A percentile compares a stretch with the other conserved stretches of the same genome.
These are phyloP conservation scores for Canna indica DNA, from an alignment of 176 grass and related monocot genomes.

Conservation along the genomic window DNA sequence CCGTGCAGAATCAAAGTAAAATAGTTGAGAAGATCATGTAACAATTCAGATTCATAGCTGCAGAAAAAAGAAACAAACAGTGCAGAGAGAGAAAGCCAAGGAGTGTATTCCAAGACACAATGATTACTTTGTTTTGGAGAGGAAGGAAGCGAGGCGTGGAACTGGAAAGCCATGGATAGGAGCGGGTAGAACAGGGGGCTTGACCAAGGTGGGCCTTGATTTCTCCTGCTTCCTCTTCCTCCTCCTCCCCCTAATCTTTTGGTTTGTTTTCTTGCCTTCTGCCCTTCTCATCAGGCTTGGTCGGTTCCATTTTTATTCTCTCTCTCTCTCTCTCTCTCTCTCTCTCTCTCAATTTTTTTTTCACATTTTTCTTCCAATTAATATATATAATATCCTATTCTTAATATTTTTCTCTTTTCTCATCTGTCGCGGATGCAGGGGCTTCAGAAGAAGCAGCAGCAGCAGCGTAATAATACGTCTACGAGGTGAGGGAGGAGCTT, in stretches of 20 bases:
- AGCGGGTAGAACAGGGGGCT: constrained; percentile 49
- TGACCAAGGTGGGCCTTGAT: constrained; percentile 57
- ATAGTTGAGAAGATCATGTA: no score
- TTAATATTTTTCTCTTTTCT: constrained; percentile 8
- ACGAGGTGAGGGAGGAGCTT: neutral
- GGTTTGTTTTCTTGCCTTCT: neutral
- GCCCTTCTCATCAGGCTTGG: constrained; percentile 25
- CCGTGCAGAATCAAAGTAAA: no score
- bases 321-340: constrained; percentile 7
- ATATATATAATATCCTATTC: no score
- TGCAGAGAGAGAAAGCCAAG: constrained; percentile 11
- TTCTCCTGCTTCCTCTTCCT: neutral
- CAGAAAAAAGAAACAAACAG: no score
- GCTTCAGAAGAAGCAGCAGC: neutral
- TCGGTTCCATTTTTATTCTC: constrained; percentile 38
- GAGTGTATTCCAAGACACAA: constrained; percentile 99
- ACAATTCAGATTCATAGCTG: no score
- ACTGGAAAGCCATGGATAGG: constrained; percentile 40
- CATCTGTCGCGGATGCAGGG: constrained; percentile 45
- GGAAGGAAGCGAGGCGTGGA: constrained; percentile 58
- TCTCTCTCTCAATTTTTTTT: constrained; percentile 7
- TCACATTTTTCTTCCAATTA: no score
- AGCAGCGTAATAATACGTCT: constrained; percentile 48
- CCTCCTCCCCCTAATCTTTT: neutral
- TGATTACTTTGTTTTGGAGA: constrained; percentile 82